phyloP scores from a whole-genome alignment of 352 stramenopile species.

The Pythium brassicae region DNA sequence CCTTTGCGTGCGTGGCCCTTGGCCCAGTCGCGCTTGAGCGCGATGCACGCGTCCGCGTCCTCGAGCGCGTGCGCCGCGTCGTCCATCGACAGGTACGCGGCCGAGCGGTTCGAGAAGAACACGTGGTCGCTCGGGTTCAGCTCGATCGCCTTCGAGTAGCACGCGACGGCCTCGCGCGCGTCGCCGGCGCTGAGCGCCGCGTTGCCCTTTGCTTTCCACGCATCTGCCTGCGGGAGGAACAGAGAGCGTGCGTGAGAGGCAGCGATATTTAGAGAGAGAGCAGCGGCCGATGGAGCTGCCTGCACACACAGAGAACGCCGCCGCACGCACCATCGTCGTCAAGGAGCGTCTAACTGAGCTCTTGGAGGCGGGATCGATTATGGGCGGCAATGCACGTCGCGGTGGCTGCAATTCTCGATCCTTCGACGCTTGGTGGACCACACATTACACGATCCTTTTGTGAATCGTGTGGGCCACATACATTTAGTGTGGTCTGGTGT shows the following conservation, averaged over 20 bases:
- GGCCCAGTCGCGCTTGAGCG: slow-evolving; percentile 92
- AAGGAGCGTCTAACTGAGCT: too few relatives aligned
- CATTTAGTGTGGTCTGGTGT: too few relatives aligned
- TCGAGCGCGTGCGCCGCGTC: slow-evolving; percentile 92
- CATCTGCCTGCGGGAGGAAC: slow-evolving; percentile 23
- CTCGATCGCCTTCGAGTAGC: slow-evolving; percentile 97
- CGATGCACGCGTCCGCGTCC: slow-evolving; percentile 96
- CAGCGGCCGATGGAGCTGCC: too few relatives aligned
- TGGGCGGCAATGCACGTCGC: too few relatives aligned
- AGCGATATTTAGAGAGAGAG: neutral
- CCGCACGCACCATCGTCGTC: too few relatives aligned
- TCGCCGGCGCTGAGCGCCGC: slow-evolving; percentile 92
- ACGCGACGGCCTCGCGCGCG: slow-evolving; percentile 92
- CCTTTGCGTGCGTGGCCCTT: slow-evolving; percentile 99
- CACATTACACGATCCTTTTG: too few relatives aligned
- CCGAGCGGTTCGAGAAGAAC: slow-evolving; percentile 98
- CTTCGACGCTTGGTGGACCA: too few relatives aligned
- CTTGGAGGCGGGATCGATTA: too few relatives aligned
- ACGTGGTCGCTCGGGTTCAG: slow-evolving; percentile 95
- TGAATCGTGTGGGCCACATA: too few relatives aligned
- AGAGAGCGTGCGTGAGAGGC: neutral
- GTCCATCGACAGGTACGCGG: slow-evolving; percentile 95
- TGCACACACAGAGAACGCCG: neutral
- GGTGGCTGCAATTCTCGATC: too few relatives aligned
- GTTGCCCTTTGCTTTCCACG: slow-evolving; percentile 96